Evolutionary conservation across 305 asterid species (phyloP).

Genomic region (Coffea humblotiana): DNA sequence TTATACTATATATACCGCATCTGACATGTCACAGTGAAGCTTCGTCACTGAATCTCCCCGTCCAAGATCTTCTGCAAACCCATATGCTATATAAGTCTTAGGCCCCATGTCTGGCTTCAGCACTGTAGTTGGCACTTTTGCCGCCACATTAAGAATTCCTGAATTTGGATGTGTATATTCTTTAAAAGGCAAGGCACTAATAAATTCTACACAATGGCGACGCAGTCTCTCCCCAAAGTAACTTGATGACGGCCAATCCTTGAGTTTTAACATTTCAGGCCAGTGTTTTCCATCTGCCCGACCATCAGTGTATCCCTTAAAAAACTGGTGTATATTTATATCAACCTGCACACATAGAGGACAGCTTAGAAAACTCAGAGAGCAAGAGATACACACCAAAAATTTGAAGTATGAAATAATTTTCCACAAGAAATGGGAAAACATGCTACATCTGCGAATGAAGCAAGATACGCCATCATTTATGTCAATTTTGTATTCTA

Average conservation of each 20-base stretch:
- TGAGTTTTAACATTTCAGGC: conserved; percentile 78
- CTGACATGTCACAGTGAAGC: conserved; percentile 81
- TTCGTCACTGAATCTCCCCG: conserved; percentile 98
- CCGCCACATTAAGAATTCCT: conserved; percentile 71
- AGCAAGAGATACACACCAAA: neutral
- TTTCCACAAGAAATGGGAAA: neutral
- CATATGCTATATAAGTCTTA: conserved; percentile 86
- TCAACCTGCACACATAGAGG: conserved; percentile 51
- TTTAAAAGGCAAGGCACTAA: conserved; percentile 78
- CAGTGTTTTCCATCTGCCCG: conserved; percentile 35
- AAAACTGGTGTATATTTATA: conserved; percentile 62
- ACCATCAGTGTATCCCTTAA: conserved; percentile 62
- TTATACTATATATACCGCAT: conserved; percentile 47
- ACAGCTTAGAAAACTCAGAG: neutral
- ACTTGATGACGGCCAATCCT: conserved; percentile 87
- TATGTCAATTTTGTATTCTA: neutral
- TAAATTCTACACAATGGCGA: conserved; percentile 75
- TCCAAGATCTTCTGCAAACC: conserved; percentile 67
- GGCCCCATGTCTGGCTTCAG: conserved; percentile 89
- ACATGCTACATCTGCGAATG: neutral
- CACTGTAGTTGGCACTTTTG: conserved; percentile 48
- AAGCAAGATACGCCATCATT: neutral
- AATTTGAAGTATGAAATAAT: too few species aligned
- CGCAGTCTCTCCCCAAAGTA: conserved; percentile 65
- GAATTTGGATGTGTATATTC: conserved; percentile 77